Evolutionary conservation across 2,329 filamentous ascomycete genomes (phyloP), one percentile per base, ranked within the genome.

Genomic region (Lasiodiplodia sp.): DNA sequence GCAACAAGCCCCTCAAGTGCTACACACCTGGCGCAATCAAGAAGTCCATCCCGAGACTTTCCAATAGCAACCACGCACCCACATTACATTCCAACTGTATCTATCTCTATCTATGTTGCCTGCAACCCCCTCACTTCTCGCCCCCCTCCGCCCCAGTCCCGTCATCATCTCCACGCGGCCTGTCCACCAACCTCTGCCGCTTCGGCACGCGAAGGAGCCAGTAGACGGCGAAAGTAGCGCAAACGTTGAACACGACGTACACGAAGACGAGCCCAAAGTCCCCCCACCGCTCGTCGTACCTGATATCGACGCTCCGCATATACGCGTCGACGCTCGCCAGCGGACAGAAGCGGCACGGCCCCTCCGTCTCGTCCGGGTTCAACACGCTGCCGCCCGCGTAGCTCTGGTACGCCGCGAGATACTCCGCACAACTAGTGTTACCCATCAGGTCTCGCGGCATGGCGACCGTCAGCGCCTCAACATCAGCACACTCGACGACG

Each of bases 251-350:
- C 11, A 77, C 75, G 28, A 86, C 78, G 67, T 78, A 86, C 4
- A 75, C 82, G 74, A 80, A 85, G 68, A 86, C 70, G 23, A 87
- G 75, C 1, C 84, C 85, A 57, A 84, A 83, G 69, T 86, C 81
- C 44, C 84, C 76, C 83, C 83, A 85, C 40, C 77, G 70, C 44
- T 83, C 74, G 5, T 66, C 69, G 64, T 79, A 83, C n/a, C 72
- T 72, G 21, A 79, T 77, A 88, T 86, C 0, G 92, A 92, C 0
- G 90, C 93, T 66, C 92, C 90, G 92, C 92, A 95, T 12, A 84
- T 93, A 94, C 77, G 95, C 92, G 75, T 92, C 87, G 82, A 94
- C 93, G n/a, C 93, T 90, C 56, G 70, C 65, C 40, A 83, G 79
- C 21, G 79, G 71, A 75, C 83, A 84, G 75, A 75, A 83, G 7